These are phyloP conservation scores for Globisporangium iwayamae DNA, from an alignment of 352 stramenopile genomes.

Conservation along the genomic window DNA sequence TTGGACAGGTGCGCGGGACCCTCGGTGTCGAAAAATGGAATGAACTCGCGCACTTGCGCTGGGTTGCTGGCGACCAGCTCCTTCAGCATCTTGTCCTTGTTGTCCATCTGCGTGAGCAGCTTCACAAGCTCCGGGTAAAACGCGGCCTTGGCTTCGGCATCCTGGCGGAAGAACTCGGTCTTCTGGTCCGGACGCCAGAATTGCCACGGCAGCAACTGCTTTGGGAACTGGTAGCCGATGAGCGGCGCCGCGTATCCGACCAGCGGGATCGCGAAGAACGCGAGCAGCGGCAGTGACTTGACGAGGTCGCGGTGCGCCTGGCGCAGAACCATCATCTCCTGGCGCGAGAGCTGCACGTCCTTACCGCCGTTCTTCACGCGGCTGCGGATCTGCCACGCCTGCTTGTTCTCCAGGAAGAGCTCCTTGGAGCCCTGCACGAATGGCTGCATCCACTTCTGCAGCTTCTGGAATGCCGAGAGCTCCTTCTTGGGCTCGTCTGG, in stretches of 20 bases:
- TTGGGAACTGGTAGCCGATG: constrained; percentile 82
- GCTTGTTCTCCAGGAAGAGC: constrained; percentile 72
- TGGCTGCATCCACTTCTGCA: constrained; percentile 80
- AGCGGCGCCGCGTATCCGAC: constrained; percentile 73
- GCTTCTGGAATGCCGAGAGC: constrained; percentile 66
- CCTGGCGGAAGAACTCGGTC: constrained; percentile 75
- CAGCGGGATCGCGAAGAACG: constrained; percentile 70
- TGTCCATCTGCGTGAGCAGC: constrained; percentile 60
- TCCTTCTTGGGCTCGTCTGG: constrained; percentile 27
- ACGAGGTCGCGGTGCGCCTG: constrained; percentile 80
- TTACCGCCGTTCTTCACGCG: constrained; percentile 43
- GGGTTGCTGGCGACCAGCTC: constrained; percentile 45
- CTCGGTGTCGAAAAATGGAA: constrained; percentile 51
- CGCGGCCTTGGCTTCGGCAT: constrained; percentile 41
- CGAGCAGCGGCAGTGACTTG: constrained; percentile 76
- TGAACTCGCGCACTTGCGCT: constrained; percentile 53
- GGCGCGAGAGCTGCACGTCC: constrained; percentile 36
- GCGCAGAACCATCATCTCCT: constrained; percentile 79
- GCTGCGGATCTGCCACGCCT: constrained; percentile 66
- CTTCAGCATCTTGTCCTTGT: constrained; percentile 45
- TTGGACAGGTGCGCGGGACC: constrained; percentile 39
- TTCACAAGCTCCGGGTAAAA: constrained; percentile 62
- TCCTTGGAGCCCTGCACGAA: constrained; percentile 70
- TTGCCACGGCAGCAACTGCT: constrained; percentile 80
- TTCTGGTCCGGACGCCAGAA: constrained; percentile 84